These are phyloP conservation scores for Crithidia fasciculata DNA, from an alignment of 208 protist species.

Conservation along the genomic window DNA sequence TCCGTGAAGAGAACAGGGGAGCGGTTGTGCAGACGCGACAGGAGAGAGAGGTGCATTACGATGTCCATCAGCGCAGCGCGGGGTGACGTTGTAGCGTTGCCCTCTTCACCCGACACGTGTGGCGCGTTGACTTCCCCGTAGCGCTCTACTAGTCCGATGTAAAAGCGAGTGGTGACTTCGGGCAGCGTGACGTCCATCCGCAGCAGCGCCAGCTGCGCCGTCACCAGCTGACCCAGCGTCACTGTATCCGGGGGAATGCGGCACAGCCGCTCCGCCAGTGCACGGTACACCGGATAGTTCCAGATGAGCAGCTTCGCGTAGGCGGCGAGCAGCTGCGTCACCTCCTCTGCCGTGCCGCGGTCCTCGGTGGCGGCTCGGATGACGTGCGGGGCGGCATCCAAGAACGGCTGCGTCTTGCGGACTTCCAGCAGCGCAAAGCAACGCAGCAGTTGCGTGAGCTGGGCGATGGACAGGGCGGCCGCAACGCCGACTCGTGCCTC, in stretches of 20 bases:
- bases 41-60: slow-evolving; percentile 47
- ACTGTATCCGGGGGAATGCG: slow-evolving; percentile 27
- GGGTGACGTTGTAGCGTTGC: background rate
- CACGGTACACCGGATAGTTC: slow-evolving; percentile 70
- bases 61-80: slow-evolving; percentile 6
- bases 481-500: background rate
- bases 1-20: background rate
- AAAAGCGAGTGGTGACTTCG: slow-evolving; percentile 31
- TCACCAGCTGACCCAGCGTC: slow-evolving; percentile 50
- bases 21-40: slow-evolving; percentile 33
- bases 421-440: slow-evolving; percentile 72
- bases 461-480: slow-evolving; percentile 35
- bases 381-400: slow-evolving; percentile 59
- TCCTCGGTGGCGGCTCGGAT: slow-evolving; percentile 28
- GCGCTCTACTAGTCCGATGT: slow-evolving; percentile 1
- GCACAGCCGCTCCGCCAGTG: slow-evolving; percentile 51
- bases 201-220: slow-evolving; percentile 62
- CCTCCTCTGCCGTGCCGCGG: slow-evolving; percentile 32
- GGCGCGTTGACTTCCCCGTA: background rate
- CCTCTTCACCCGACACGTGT: background rate
- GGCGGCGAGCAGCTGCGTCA: slow-evolving; percentile 56
- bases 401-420: slow-evolving; percentile 52
- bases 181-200: slow-evolving; percentile 72
- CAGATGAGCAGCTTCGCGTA: slow-evolving; percentile 83
- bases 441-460: slow-evolving; percentile 54